Evolutionary conservation across 495 filamentous ascomycete species (phyloP), one percentile per base, ranked within the genome.

Genomic region (Annulohypoxylon bovei): DNA sequence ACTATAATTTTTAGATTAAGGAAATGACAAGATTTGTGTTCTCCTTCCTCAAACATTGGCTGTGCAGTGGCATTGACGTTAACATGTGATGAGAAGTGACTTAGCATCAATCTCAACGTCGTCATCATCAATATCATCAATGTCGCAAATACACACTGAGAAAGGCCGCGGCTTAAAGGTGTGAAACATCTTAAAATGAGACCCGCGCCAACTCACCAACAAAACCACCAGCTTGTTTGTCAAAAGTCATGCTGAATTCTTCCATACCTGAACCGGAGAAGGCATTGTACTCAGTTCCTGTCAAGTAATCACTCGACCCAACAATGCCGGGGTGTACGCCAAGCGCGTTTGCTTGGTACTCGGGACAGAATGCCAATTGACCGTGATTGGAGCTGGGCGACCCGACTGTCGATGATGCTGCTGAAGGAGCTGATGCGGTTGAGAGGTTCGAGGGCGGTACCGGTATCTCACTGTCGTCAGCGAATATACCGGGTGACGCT

Each of bases 361-460:
- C 71, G 79, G 86, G 77, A 73, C 88, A 81, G 75, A 83, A 80
- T 39, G 86, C 80, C 54, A 84, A 81, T 40, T 90, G 86, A 16
- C 87, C 83, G 62, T 86, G 85, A 56, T 85, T 86, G 0, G 90
- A 90, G 65, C 90, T 91, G 18, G 94, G 94, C 7, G 94, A 97
- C 32, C 90, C 92, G 71, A 92, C 90, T 32, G 89, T 86, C 4
- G 94, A 97, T 1, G 94, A 95, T 14, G 92, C 85, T 11, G 90
- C 89, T 12, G 92, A 94, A 12, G 89, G 87, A 1, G 86, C 90
- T 2, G 93, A 95, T 25, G 91, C 89, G 59, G 90, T 92, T 14
- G 91, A 93, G 50, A 94, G 77, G 84, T 85, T 81, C 71, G 85
- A 84, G 80, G 81, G 71, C 72, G 85, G 75, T 65, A 83, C 65